Percentiles rank a stretch among this genome's conserved stretches.
These are phyloP conservation scores for Fragilaria radians DNA, from an alignment of 108 stramenopile genomes.

Conservation along the genomic window DNA sequence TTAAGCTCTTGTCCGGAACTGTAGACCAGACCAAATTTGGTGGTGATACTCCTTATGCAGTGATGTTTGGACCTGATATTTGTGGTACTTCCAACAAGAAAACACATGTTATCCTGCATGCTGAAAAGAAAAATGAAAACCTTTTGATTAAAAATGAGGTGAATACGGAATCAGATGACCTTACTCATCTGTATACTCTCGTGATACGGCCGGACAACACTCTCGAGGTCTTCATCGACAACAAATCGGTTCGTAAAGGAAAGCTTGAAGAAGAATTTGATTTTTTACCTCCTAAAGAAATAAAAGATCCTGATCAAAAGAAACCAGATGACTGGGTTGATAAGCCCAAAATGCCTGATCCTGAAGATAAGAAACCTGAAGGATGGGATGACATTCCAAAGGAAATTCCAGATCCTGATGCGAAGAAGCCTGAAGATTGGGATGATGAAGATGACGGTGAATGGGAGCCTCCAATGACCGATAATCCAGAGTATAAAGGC, in stretches of 20 bases:
- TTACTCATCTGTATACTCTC: conserved; percentile 97
- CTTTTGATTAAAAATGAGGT: conserved; percentile 94
- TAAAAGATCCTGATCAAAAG: conserved; percentile 91
- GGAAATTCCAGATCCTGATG: conserved; percentile 92
- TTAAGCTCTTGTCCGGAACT: conserved; percentile 84
- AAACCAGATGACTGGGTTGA: conserved; percentile 99
- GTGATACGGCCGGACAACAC: conserved; percentile 92
- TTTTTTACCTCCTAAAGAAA: conserved; percentile 84
- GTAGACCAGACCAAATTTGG: conserved; percentile 87
- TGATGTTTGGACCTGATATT: conserved; percentile 99
- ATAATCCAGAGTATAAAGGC: conserved; percentile 97
- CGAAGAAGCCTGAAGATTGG: conserved; percentile 97
- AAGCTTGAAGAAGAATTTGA: conserved; percentile 92
- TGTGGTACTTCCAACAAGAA: conserved; percentile 90
- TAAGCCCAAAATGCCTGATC: conserved; percentile 88
- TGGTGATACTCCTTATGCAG: conserved; percentile 94
- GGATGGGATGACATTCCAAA: conserved; percentile 91
- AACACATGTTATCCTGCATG: conserved; percentile 97
- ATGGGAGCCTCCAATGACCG: conserved; percentile 93
- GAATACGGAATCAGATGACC: conserved; percentile 74
- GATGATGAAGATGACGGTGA: conserved; percentile 99
- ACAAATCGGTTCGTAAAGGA: conserved; percentile 87
- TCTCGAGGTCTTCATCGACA: conserved; percentile 96
- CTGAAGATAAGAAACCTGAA: conserved; percentile 96
- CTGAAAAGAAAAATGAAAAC: conserved; percentile 88